Conservation (phyloP, 768 basidiomycete species). For the Phanerochaete carnosa region DNA sequence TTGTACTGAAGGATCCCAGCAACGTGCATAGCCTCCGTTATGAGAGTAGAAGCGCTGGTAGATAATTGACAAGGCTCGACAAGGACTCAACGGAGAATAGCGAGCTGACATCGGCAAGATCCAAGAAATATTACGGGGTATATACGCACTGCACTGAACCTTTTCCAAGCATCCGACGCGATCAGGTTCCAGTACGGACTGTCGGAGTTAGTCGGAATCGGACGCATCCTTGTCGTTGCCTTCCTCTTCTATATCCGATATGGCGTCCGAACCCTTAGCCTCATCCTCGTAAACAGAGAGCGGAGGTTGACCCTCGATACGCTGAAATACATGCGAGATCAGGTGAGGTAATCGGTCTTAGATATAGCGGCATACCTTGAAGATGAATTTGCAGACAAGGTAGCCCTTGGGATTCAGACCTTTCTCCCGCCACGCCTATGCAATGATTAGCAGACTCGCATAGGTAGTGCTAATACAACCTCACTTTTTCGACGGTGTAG, state of each 20-base stretch:
- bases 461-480: slow-evolving; percentile 2
- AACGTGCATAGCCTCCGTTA: too few species aligned
- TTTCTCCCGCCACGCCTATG: slow-evolving; percentile 69
- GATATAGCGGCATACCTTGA: slow-evolving; percentile 49
- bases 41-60: too few species aligned
- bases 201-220: too few species aligned
- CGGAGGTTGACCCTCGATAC: slow-evolving; percentile 53
- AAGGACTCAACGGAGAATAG: too few species aligned
- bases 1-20: too few species aligned
- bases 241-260: slow-evolving; percentile 13
- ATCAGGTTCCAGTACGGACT: too few species aligned
- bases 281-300: slow-evolving; percentile 35
- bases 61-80: too few species aligned
- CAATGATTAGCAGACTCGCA: slow-evolving; percentile 1
- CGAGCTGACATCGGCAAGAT: too few species aligned
- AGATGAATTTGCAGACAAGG: slow-evolving; percentile 82
- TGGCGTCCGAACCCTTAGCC: slow-evolving; percentile 15
- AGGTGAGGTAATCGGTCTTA: background rate
- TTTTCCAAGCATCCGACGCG: too few species aligned
- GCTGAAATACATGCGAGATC: slow-evolving; percentile 31
- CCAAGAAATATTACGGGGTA: too few species aligned
- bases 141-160: too few species aligned
- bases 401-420: slow-evolving; percentile 69
- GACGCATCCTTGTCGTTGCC: slow-evolving; percentile 11
- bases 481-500: slow-evolving; percentile 72